Conservation (phyloP, 345 rosid species). For the Citrus hindsii region DNA sequence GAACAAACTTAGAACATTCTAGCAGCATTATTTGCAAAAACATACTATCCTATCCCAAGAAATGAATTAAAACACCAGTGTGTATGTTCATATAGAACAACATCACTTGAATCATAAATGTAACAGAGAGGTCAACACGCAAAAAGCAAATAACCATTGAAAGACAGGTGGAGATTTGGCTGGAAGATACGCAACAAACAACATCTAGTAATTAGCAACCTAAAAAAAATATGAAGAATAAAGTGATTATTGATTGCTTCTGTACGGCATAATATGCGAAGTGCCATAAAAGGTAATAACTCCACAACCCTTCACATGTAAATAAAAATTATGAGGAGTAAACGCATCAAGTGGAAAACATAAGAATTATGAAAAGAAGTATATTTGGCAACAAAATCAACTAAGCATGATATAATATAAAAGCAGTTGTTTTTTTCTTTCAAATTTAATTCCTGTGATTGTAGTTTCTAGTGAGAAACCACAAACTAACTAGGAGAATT, state of each 20-base stretch:
- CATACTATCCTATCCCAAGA: neutral
- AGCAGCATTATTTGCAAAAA: neutral
- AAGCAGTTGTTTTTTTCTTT: neutral
- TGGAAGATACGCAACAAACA: neutral
- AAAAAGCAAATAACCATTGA: slow-evolving; percentile 1
- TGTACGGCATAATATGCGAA: neutral
- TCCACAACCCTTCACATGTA: neutral
- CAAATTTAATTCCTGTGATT: neutral
- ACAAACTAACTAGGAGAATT: neutral
- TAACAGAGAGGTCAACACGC: neutral
- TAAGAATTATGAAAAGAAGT: neutral
- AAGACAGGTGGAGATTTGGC: neutral
- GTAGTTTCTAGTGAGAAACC: neutral
- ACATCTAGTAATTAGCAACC: neutral
- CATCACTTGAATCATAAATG: neutral
- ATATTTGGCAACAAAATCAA: neutral
- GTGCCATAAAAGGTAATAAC: neutral
- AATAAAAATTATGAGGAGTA: neutral
- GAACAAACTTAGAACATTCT: neutral
- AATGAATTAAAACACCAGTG: neutral
- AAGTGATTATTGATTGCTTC: neutral
- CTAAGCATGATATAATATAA: neutral
- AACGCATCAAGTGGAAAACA: neutral
- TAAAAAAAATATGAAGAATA: neutral
- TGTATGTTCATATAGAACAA: neutral